Percentiles rank a stretch among this genome's conserved stretches.
Conservation (phyloP, 352 stramenopile species). For the Phytophthora nicotianae region DNA sequence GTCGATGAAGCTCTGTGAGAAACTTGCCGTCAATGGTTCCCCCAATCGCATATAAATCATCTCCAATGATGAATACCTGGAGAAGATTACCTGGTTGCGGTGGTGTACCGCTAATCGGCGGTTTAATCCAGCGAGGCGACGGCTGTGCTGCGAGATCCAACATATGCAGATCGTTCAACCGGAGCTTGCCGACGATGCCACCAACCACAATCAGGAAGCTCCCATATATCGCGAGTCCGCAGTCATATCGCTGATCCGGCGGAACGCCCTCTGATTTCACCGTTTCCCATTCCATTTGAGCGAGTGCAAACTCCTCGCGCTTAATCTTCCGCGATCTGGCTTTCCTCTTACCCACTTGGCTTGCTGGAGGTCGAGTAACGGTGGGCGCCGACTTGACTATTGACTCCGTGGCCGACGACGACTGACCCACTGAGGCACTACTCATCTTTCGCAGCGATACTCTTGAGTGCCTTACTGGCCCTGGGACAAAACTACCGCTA, state of each 20-base stretch:
- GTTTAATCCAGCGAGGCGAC: slow-evolving; percentile 41
- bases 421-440: slow-evolving; percentile 5
- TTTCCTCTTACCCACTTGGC: slow-evolving; percentile 37
- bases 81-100: slow-evolving; percentile 51
- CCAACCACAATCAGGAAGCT: slow-evolving; percentile 59
- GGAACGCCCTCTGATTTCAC: slow-evolving; percentile 33
- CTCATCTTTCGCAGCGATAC: slow-evolving; percentile 23
- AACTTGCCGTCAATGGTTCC: slow-evolving; percentile 67
- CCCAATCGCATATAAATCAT: slow-evolving; percentile 59
- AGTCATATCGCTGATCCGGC: slow-evolving; percentile 58
- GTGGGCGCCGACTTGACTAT: slow-evolving; percentile 9
- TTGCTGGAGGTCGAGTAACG: slow-evolving; percentile 8
- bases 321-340: slow-evolving; percentile 41
- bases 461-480: slow-evolving; percentile 18
- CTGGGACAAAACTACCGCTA: slow-evolving; percentile 31
- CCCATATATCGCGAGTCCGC: slow-evolving; percentile 48
- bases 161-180: slow-evolving; percentile 56
- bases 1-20: slow-evolving; percentile 54
- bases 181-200: slow-evolving; percentile 61
- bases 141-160: slow-evolving; percentile 41
- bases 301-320: slow-evolving; percentile 32
- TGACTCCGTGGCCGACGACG: slow-evolving; percentile 3
- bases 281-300: slow-evolving; percentile 42
- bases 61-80: slow-evolving; percentile 55
- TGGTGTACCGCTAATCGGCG: slow-evolving; percentile 37